Evolutionary conservation across 139 green algal species (phyloP).

Genomic region (Tetradesmus obliquus): DNA sequence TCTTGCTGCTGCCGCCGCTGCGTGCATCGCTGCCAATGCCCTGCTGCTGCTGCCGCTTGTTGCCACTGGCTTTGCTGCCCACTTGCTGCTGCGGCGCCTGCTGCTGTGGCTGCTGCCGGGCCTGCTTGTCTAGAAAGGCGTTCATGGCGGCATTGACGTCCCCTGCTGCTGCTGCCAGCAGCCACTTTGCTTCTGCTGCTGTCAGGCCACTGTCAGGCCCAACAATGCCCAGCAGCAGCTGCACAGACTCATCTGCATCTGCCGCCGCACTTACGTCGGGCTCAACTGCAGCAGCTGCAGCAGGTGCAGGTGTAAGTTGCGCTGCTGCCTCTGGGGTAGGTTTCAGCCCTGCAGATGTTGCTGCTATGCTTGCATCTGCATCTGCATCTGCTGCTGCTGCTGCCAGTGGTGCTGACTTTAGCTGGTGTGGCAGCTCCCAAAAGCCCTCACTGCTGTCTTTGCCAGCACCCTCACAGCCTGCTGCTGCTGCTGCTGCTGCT

Average conservation of each 20-base stretch:
- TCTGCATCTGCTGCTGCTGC: background rate
- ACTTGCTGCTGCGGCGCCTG: background rate
- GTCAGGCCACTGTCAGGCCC: background rate
- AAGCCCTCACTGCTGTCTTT: background rate
- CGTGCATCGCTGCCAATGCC: background rate
- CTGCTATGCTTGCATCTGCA: background rate
- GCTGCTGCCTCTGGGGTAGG: background rate
- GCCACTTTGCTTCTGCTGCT: background rate
- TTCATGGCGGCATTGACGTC: constrained; percentile 32
- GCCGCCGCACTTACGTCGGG: background rate
- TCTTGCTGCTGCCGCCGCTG: constrained; percentile 23
- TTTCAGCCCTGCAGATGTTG: background rate
- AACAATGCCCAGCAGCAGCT: constrained; percentile 22
- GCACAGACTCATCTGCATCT: constrained; percentile 2
- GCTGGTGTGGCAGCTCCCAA: background rate
- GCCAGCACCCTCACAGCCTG: background rate
- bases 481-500: background rate
- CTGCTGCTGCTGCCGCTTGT: constrained; percentile 17
- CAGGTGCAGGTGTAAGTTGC: background rate
- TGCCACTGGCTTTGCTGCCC: background rate
- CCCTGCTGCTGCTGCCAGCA: constrained; percentile 22
- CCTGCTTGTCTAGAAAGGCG: background rate
- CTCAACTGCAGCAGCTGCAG: constrained; percentile 23
- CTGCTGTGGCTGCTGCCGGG: constrained; percentile 25
- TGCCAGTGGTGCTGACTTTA: background rate